phyloP scores from a whole-genome alignment of 352 stramenopile genomes.

The Pythium coloratum region DNA sequence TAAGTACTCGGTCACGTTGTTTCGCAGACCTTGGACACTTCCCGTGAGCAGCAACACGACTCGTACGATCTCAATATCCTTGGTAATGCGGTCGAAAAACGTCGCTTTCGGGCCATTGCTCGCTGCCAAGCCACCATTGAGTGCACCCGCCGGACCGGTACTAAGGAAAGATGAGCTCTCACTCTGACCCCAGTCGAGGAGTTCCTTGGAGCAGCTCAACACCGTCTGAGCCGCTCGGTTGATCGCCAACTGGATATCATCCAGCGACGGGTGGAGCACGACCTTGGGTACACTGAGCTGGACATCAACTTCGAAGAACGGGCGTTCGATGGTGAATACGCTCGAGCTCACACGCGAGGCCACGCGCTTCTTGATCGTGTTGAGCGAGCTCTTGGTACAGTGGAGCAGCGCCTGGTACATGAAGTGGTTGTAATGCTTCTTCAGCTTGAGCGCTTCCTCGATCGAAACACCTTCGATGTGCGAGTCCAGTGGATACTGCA shows the following conservation, averaged over 20 bases:
- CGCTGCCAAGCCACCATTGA: conserved; percentile 26
- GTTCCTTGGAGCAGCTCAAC: conserved; percentile 95
- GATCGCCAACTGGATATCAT: conserved; percentile 98
- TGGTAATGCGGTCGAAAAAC: conserved; percentile 98
- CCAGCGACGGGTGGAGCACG: conserved; percentile 93
- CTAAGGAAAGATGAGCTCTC: conserved; percentile 42
- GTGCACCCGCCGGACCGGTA: conserved; percentile 3
- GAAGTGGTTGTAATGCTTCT: conserved; percentile 99
- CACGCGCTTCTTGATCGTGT: conserved; percentile 98
- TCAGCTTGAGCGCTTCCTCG: conserved; percentile 95
- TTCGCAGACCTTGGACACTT: conserved; percentile 96
- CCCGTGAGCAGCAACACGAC: conserved; percentile 96
- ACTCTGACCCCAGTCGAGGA: conserved; percentile 93
- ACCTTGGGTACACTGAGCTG: conserved; percentile 94
- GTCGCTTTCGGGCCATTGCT: conserved; percentile 63
- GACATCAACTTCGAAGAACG: conserved; percentile 98
- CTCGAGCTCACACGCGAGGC: conserved; percentile 86
- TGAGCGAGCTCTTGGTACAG: conserved; percentile 98
- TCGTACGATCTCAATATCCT: conserved; percentile 98
- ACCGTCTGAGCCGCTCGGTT: conserved; percentile 97
- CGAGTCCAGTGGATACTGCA: conserved; percentile 93
- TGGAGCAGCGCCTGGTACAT: conserved; percentile 98
- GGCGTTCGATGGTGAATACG: conserved; percentile 92
- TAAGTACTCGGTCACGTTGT: conserved; percentile 98
- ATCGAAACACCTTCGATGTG: conserved; percentile 93